Base-by-base conservation (phyloP, 306 rosid genomes). In the Gynostemma pentaphyllum region DNA sequence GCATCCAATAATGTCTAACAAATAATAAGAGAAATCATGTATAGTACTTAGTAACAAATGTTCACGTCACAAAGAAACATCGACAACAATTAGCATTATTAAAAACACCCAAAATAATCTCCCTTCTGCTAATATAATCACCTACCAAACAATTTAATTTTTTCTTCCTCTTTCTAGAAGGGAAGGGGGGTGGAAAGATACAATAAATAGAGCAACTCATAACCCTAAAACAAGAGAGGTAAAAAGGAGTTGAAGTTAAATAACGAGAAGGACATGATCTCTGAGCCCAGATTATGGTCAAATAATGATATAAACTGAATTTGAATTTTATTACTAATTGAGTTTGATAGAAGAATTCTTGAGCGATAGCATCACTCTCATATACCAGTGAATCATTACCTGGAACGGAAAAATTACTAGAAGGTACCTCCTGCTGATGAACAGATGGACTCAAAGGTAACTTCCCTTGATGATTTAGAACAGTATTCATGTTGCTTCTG, bases 341-440 rank as follows among this genome's bases (percentile, higher is more conserved):
- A 72, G 80, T 79, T 78, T 77, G 76, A 76, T 40, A 78, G 69
- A 24, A 67, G 61, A 26, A 67, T 61, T 72, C 74, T 67, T 71
- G 72, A 70, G 63, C 74, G 76, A 66, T 68, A 69, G 82, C 82
- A 74, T 81, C 85, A 80, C 78, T 69, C 50, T 75, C 87, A 84
- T 82, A 74, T 74, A 72, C 81, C 72, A 79, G 76, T 78, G 80
- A 86, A 82, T 76, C 69, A 74, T 92, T 94, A 94, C 99, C 99
- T 94, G 97, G 45, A 81, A 84, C 78, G 86, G 97, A 86, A 83
- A 88, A 86, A 89, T 94, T 88, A 94, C 94, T 94, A 94, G 94
- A 86, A 94, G 99, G 95, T 88, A 94, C 96, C 99, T 94, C 99
- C 99, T 84, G 99, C 97, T 77, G 97, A 73, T 84, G 83, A 83